Base-by-base conservation (phyloP, 2,329 filamentous ascomycete genomes). In the Claviceps sp. region DNA sequence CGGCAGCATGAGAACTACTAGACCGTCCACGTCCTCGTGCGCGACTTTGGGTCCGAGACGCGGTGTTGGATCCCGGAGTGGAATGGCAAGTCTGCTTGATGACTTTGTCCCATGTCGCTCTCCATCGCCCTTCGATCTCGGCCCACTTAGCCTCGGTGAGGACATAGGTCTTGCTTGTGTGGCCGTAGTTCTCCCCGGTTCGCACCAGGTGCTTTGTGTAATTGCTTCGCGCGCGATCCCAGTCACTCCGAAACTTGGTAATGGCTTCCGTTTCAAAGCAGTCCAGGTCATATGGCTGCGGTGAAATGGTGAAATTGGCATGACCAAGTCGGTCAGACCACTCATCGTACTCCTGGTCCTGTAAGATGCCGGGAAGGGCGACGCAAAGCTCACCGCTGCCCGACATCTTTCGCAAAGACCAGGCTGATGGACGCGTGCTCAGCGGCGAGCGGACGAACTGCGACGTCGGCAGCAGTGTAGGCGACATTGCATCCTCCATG, bases 81-180 rank as follows among this genome's bases (percentile, higher is more conserved):
- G 64, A 57, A 46, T 57, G 56, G 50, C 59, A 68, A 39, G 78
- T 73, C 38, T 76, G 72, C 17, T 72, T 70, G 42, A 84, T 73
- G 51, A 87, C 77, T 37, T 77, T 68, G 39, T 88, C 81, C 63
- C 93, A 81, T 52, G 82, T 78, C 39, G 68, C 66, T 63, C 82
- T 81, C 91, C 90, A 96, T 52, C 75, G 70, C 2, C 73, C 73
- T 64, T 95, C 87, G 44, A 87, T 86, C 59, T 84, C 80, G 26
- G 82, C 78, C 91, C 91, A 96, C 66, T 97, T 97, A 55, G 85
- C 79, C 66, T 93, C 84, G 0, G 90, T 95, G 52, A 93, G 75
- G 50, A 77, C 80, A 69, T 90, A 95, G 52, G 87, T 93, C 65
- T 89, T 93, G 51, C 89, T 95, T 0, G 89, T 95, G 38, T 84